Conservation (phyloP, 257 asterid genomes). For the Paraleonurus japonicus region DNA sequence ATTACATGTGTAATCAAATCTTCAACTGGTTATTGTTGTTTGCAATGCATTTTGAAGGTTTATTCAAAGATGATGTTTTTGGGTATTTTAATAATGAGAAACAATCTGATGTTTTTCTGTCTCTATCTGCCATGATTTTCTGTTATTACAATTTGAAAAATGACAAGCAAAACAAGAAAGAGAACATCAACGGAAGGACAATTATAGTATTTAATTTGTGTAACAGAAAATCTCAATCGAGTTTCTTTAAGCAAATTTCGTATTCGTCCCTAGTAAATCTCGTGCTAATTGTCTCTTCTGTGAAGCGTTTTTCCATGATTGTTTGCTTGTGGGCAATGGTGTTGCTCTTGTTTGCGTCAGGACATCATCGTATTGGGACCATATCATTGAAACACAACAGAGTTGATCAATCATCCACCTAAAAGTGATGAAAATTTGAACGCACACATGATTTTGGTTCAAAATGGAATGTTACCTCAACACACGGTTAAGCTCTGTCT, state of each 20-base stretch:
- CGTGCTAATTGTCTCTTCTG: background rate
- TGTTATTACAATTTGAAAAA: background rate
- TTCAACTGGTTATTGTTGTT: slow-evolving; percentile 28
- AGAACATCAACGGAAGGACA: background rate
- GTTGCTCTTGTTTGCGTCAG: background rate
- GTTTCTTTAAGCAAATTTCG: too few species aligned
- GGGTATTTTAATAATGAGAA: slow-evolving; percentile 41
- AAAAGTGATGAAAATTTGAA: background rate
- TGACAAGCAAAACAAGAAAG: background rate
- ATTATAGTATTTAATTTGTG: background rate
- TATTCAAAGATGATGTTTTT: slow-evolving; percentile 34
- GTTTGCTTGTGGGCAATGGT: too few species aligned
- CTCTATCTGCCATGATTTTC: background rate
- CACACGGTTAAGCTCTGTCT: slow-evolving; percentile 8
- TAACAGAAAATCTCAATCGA: background rate
- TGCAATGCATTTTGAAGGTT: slow-evolving; percentile 30
- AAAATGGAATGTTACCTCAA: slow-evolving; percentile 25
- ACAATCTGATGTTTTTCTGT: background rate
- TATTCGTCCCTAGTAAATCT: too few species aligned
- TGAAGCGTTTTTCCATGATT: background rate
- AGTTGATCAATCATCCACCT: background rate
- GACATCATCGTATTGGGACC: background rate
- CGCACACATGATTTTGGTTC: background rate
- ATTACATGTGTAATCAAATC: slow-evolving; percentile 36
- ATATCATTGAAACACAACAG: background rate